Base-by-base conservation (phyloP, 2,329 filamentous ascomycete species). In the Calcarisporium arbuscula region DNA sequence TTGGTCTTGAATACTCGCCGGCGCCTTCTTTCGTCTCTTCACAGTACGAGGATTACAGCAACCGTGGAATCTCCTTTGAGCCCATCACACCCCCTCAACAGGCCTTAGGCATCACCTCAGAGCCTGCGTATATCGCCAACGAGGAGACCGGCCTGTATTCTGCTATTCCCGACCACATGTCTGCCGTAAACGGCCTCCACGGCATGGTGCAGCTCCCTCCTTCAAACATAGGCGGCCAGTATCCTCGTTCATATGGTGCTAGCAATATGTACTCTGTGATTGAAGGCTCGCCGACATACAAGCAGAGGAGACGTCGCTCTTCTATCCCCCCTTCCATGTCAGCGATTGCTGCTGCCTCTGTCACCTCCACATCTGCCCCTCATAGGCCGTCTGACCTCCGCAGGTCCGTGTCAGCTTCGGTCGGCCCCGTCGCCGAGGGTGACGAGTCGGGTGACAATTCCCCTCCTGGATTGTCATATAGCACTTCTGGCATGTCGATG, bases 11-110 rank as follows among this genome's bases (percentile, higher is more conserved):
- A 63, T 98, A 96, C 68, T 98, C 92, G 12, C 92, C 92, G 34
- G 92, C 92, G 1, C 92, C 92, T 3, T 96, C 92, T 2, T 96
- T 96, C 54, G 89, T 95, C 34, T 96, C 92, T n/a, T 96, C 92
- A 1, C 89, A 95, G 53, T 95, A 90, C 52, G 92, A 96, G 57
- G 90, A 96, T 59, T 98, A 95, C 70, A 94, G 87, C 75, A 90
- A 89, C 57, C 84, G 92, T 38, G 92, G 88, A 33, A 80, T 96
- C 52, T 96, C 90, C 4, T 98, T 90, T 57, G 92, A 98, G 70
- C 92, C 92, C 34, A 80, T 98, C 49, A 98, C 92, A 0, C 92
- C 92, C 39, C 92, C 92, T 12, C 92, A 96, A 58, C 87, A 95
- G 62, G 78, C 85, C 11, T 65, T 92, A 39, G 80, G 77, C 43